Base-by-base conservation (phyloP, 2,329 filamentous ascomycete species). In the Neopestalotiopsis rosae region DNA sequence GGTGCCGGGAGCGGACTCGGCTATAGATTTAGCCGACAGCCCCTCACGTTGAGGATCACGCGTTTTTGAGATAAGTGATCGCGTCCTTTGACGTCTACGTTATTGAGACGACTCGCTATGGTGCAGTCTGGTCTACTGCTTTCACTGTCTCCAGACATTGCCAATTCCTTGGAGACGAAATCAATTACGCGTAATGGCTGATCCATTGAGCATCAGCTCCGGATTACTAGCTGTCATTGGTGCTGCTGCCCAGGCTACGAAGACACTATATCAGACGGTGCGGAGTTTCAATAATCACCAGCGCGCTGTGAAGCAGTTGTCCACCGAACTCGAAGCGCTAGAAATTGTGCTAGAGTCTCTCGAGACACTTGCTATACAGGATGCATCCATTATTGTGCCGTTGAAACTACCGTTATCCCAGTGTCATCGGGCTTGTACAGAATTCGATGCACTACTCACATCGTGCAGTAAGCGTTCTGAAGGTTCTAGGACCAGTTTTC, bases 381-480 rank as follows among this genome's bases (percentile, higher is more conserved):
- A 61, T 14, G 42, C 28, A 7, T 17, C 66, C 56, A 52, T 59
- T 28, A 66, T 68, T 28, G 32, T 66, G 32, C 20, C 30, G 24
- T 61, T 70, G 10, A 28, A 68, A 30, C 66, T 32, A 9, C 68
- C 68, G 28, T 61, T 70, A 20, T 57, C 32, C 13, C 62, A 61
- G 30, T 70, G 66, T 38, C 61, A 61, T 34, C 66, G 68, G 20
- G 66, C 66, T 10, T 70, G 68, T 40, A 40, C 68, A 49, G 68
- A 66, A 34, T 70, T 65, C 56, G 32, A 34, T 20, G 32, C 68
- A 38, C 28, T 64, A 20, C 62, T 70, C 42, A 14, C 17, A 17
- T 62, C 62, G 30, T 70, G 68, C 40, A 45, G 66, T n/a, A 56
- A 64, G 49, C 66, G 64, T n/a, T 68, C 68, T 2, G 17, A 61